These are phyloP conservation scores for Xenoacremonium recifei DNA, from an alignment of 2,329 filamentous ascomycete species.

Conservation along the genomic window DNA sequence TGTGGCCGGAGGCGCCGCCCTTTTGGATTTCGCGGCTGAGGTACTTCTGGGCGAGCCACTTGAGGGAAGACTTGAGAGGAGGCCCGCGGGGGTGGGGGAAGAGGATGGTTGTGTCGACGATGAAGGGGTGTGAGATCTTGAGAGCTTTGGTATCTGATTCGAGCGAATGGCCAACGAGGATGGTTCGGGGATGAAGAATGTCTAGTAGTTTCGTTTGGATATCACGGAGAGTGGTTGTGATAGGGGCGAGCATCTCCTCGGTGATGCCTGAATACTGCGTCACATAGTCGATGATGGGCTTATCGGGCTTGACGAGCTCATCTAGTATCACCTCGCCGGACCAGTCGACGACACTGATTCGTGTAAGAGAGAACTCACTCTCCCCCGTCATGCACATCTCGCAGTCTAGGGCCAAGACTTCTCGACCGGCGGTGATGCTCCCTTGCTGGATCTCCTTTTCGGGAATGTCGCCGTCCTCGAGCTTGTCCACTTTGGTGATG, in stretches of 20 bases:
- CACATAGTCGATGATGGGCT: conserved; percentile 88
- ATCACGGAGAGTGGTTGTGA: conserved; percentile 80
- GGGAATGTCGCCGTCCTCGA: conserved; percentile 67
- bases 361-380: conserved; percentile 77
- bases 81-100: conserved; percentile 89
- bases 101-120: conserved; percentile 87
- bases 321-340: conserved; percentile 79
- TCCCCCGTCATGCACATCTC: conserved; percentile 94
- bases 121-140: conserved; percentile 84
- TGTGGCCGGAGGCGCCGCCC: conserved; percentile 71
- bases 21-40: conserved; percentile 86
- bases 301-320: conserved; percentile 85
- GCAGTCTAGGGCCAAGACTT: conserved; percentile 83
- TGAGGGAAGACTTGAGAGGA: conserved; percentile 86
- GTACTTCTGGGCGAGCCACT: conserved; percentile 85
- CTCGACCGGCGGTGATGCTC: conserved; percentile 78
- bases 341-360: conserved; percentile 86
- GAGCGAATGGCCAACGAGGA: conserved; percentile 78
- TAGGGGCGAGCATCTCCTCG: conserved; percentile 72
- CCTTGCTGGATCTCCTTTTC: conserved; percentile 74
- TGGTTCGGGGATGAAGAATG: conserved; percentile 69
- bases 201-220: conserved; percentile 76
- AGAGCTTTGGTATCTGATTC: conserved; percentile 83
- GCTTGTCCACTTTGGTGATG: conserved; percentile 65
- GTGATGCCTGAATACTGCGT: conserved; percentile 94